A percentile compares a stretch with the other conserved stretches of the same genome.
phyloP scores from a whole-genome alignment of 2,329 filamentous ascomycete genomes.

The Albophoma yamanashiensis region DNA sequence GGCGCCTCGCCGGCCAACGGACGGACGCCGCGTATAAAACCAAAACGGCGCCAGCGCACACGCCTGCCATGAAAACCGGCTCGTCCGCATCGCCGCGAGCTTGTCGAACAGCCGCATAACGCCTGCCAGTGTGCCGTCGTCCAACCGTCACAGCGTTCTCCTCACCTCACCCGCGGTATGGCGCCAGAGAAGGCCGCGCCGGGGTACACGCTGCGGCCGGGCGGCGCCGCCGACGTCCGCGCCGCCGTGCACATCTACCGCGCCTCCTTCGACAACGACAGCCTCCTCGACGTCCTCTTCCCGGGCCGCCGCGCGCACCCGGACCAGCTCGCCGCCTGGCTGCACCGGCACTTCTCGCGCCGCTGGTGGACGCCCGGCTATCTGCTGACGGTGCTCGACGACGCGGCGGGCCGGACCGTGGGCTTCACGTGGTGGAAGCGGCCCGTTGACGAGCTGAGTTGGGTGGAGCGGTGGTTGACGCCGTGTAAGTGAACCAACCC shows the following conservation, averaged over 20 bases:
- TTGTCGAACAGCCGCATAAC: background rate
- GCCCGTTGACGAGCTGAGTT: constrained; percentile 13
- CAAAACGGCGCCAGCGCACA: background rate
- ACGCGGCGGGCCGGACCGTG: constrained; percentile 8
- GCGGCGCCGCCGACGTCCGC: constrained; percentile 17
- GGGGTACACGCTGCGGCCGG: constrained; percentile 16
- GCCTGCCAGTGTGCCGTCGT: background rate
- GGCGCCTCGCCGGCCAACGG: no score
- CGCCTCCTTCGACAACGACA: constrained; percentile 17
- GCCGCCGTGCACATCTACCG: constrained; percentile 15
- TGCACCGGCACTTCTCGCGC: constrained; percentile 15
- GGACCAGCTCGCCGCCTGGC: constrained; percentile 8
- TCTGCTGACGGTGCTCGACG: constrained; percentile 14
- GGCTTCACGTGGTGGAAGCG: constrained; percentile 24
- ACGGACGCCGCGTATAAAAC: background rate
- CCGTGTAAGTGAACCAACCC: constrained; percentile 19
- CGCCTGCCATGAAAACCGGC: no score
- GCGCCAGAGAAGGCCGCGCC: background rate
- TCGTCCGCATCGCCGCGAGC: background rate
- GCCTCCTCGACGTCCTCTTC: constrained; percentile 20
- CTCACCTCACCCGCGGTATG: background rate
- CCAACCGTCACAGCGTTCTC: background rate
- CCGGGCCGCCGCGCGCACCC: constrained; percentile 13
- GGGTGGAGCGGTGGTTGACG: constrained; percentile 19
- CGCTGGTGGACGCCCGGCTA: constrained; percentile 23